Conservation (phyloP, 768 basidiomycete genomes). For the Tubosaeta brunneosetosa region DNA sequence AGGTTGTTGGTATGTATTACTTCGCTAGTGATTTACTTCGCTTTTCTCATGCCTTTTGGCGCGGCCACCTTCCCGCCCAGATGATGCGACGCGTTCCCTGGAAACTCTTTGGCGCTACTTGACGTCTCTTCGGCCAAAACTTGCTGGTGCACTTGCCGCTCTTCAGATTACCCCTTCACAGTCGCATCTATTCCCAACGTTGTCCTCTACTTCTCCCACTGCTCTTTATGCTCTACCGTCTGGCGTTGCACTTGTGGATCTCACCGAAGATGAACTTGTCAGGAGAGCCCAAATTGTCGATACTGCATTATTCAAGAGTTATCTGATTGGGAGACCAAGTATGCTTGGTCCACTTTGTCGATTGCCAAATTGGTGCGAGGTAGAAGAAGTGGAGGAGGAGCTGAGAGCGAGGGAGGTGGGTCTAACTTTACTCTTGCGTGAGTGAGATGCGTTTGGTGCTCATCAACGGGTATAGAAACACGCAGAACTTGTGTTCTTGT, state of each 20-base stretch:
- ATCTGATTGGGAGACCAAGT: constrained; percentile 74
- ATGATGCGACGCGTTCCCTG: constrained; percentile 65
- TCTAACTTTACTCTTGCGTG: not conserved
- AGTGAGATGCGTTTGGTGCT: not conserved
- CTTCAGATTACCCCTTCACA: constrained; percentile 66
- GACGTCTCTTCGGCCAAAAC: constrained; percentile 84
- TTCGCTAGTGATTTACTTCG: not conserved
- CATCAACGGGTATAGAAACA: constrained; percentile 59
- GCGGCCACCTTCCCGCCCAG: constrained; percentile 29
- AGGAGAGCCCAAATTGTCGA: constrained; percentile 92
- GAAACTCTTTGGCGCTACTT: constrained; percentile 87
- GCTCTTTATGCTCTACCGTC: constrained; percentile 74
- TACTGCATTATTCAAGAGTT: constrained; percentile 91
- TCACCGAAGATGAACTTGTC: constrained; percentile 81
- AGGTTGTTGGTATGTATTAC: constrained; percentile 32
- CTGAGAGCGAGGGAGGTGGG: not conserved
- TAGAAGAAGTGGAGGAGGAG: not conserved
- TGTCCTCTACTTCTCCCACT: constrained; percentile 67
- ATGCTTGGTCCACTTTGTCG: constrained; percentile 58
- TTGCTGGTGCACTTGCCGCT: constrained; percentile 67
- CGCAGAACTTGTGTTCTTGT: constrained; percentile 84
- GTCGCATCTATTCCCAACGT: constrained; percentile 59
- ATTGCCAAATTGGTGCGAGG: not conserved
- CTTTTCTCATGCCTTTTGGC: not conserved
- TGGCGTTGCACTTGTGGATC: constrained; percentile 60